Evolutionary conservation across 2,329 filamentous ascomycete genomes (phyloP), one percentile per base, ranked within the genome.

Genomic region (Diaporthe destruens): DNA sequence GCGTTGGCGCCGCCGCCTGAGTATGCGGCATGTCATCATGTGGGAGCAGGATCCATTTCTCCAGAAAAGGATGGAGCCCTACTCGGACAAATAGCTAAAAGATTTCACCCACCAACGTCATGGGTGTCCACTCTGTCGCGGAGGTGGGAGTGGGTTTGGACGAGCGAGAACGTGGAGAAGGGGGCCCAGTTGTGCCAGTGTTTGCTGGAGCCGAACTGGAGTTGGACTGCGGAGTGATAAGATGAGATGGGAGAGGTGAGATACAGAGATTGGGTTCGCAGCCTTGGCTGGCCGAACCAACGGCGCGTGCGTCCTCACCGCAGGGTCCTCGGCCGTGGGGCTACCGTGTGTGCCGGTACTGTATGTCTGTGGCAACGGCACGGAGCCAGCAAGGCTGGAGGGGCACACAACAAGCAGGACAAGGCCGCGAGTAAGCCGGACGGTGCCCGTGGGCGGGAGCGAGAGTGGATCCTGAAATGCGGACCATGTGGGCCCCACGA

Each of bases 21-120:
- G 32, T 63, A 61, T 70, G 54, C 51, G 51, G 25, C 25, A 71
- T 57, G 72, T 36, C 59, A 61, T 73, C 51, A 68, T 68, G 71
- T 56, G 65, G 63, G 71, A 36, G 61, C 61, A 66, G 61, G 61
- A 66, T 66, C 61, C 61, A 65, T 34, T 65, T 70, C 68, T 51
- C 61, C 72, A 73, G 61, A 70, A 55, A 49, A 59, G 54, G 49
- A 53, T 59, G 71, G 71, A 70, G 72, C 57, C 70, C 32, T 29
- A 53, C 49, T 72, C 59, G 72, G 72, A n/a, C 59, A 74, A 57
- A 73, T 54, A 71, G 42, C 54, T 71, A 72, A 74, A 54, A 69
- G 65, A 74, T 74, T 72, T 74, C 70, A 72, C 53, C 69, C 68
- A 59, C n/a, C 65, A 61, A 74, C 72, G 72, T 74, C 72, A 74